These are phyloP conservation scores for Hebeloma cylindrosporum DNA, from an alignment of 768 basidiomycete genomes.

Conservation along the genomic window DNA sequence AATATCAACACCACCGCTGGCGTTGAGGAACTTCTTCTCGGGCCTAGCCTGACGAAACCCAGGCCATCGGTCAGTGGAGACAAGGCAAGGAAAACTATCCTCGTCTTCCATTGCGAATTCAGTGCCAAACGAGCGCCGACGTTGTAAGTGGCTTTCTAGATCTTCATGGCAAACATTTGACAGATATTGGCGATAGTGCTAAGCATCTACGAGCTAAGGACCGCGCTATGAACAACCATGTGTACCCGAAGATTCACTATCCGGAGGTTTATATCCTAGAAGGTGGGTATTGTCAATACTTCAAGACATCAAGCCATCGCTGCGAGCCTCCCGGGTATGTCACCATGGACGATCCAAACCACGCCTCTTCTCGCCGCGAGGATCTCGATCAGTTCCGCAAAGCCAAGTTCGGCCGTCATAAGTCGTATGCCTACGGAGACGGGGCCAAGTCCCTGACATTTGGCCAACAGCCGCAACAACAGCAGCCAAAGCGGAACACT, in stretches of 20 bases:
- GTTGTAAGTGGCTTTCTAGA: slow-evolving; percentile 57
- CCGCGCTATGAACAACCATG: slow-evolving; percentile 81
- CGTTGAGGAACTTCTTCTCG: slow-evolving; percentile 81
- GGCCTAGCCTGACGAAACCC: slow-evolving; percentile 53
- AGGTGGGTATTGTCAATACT: slow-evolving; percentile 94
- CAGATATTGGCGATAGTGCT: slow-evolving; percentile 52
- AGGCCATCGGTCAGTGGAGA: slow-evolving; percentile 76
- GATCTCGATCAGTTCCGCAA: slow-evolving; percentile 92
- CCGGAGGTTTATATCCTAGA: slow-evolving; percentile 97
- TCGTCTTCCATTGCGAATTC: slow-evolving; percentile 99
- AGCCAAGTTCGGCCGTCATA: slow-evolving; percentile 83
- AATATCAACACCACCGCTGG: slow-evolving; percentile 83
- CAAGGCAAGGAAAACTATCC: slow-evolving; percentile 67
- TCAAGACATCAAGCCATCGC: slow-evolving; percentile 59
- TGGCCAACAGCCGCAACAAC: slow-evolving; percentile 37
- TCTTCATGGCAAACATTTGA: neutral
- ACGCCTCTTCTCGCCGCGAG: slow-evolving; percentile 76
- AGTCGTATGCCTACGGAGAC: slow-evolving; percentile 94
- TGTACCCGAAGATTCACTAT: slow-evolving; percentile 91
- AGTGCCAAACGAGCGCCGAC: slow-evolving; percentile 94
- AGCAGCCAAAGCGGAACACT: slow-evolving; percentile 62
- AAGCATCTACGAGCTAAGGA: slow-evolving; percentile 92
- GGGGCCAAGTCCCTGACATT: slow-evolving; percentile 39
- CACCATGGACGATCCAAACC: slow-evolving; percentile 91
- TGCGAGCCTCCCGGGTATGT: slow-evolving; percentile 87